Conservation (phyloP, 2,329 filamentous ascomycete species). For the Polytolypa hystricis region DNA sequence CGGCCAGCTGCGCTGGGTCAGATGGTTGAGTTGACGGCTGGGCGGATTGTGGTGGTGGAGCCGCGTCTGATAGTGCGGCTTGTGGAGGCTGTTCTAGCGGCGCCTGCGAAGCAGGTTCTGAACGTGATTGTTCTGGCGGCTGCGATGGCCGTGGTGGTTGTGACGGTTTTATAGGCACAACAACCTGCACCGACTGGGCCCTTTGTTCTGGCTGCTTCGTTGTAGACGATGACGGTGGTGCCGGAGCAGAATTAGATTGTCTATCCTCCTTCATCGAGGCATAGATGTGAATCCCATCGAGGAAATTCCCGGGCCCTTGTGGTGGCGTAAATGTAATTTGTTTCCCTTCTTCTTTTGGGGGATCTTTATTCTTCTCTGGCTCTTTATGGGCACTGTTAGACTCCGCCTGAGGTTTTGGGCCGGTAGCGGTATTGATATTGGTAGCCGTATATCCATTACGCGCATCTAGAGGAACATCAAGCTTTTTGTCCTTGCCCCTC, state of each 20-base stretch:
- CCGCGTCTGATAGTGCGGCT: neutral
- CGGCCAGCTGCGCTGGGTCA: neutral
- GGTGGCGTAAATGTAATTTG: constrained; percentile 4
- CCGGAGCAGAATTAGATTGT: constrained; percentile 3
- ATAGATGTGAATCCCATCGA: constrained; percentile 18
- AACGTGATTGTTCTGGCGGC: constrained; percentile 1
- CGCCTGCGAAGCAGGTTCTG: neutral
- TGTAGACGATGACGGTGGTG: constrained; percentile 1
- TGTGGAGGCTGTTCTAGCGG: neutral
- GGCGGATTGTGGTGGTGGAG: neutral
- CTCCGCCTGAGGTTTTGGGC: neutral
- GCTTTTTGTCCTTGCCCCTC: neutral
- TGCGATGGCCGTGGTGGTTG: constrained; percentile 6
- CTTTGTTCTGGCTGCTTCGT: constrained; percentile 1
- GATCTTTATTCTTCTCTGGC: neutral
- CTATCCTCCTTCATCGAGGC: constrained; percentile 14
- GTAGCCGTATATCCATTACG: neutral
- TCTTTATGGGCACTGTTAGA: too few relatives aligned
- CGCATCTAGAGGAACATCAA: neutral
- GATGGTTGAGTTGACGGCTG: neutral
- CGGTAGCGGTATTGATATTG: neutral
- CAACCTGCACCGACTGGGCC: neutral
- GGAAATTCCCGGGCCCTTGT: constrained; percentile 8
- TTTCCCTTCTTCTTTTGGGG: too few relatives aligned
- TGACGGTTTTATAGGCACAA: neutral